Evolutionary conservation across 768 basidiomycete species (phyloP).

Genomic region (Mrakia gelida): DNA sequence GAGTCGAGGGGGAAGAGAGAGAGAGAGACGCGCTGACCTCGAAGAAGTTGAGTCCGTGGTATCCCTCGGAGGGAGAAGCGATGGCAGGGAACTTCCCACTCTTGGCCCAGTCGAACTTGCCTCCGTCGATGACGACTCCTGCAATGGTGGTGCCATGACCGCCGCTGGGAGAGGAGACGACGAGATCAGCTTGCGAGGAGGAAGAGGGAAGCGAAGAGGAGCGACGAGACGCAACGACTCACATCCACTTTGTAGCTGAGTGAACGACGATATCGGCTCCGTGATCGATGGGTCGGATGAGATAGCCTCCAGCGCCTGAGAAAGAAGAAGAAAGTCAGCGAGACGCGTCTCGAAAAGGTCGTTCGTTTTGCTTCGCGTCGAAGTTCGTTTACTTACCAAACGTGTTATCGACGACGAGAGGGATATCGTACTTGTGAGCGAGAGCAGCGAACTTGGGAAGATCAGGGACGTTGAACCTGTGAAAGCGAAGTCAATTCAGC

Average conservation of each 20-base stretch:
- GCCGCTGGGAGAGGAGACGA: background rate
- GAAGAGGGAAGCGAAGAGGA: too few relatives aligned
- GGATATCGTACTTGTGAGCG: background rate
- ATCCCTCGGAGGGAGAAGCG: background rate
- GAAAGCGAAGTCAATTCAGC: background rate
- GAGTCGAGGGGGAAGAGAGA: background rate
- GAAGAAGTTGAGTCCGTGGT: background rate
- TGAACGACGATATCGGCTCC: background rate
- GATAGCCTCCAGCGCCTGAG: background rate
- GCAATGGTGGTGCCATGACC: background rate
- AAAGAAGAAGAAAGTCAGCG: background rate
- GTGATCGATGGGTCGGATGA: background rate
- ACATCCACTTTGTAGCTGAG: background rate
- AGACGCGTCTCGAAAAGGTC: background rate
- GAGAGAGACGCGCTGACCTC: background rate
- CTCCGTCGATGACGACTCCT: background rate
- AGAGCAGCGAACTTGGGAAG: background rate
- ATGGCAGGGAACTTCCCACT: background rate
- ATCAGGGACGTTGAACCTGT: background rate
- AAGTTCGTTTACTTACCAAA: background rate
- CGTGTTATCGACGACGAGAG: background rate
- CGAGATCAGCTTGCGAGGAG: too few relatives aligned
- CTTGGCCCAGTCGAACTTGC: background rate
- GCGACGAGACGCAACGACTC: background rate
- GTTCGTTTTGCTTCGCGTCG: background rate